Conservation (phyloP, 371 early-diverging fungal species). For the Dinochytrium kinnereticum region DNA sequence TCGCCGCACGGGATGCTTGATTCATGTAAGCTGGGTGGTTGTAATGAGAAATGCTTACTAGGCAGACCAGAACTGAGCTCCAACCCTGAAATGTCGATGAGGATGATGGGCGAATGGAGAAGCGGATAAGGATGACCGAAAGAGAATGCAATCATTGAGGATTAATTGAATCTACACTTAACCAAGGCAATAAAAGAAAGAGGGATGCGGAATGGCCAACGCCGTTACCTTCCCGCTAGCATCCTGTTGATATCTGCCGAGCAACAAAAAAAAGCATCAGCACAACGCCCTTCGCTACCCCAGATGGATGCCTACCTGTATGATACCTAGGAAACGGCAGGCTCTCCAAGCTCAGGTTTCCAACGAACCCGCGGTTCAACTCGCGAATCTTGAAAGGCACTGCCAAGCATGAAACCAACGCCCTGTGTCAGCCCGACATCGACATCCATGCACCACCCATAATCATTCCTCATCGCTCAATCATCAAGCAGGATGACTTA, state of each 20-base stretch:
- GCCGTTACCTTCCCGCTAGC: neutral
- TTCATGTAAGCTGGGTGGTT: neutral
- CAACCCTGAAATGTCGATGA: slow-evolving; percentile 37
- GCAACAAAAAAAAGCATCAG: too few species aligned
- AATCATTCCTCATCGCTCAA: too few species aligned
- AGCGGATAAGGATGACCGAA: neutral
- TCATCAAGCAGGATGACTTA: neutral
- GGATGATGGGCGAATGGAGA: neutral
- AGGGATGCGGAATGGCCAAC: too few species aligned
- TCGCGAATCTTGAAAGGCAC: slow-evolving; percentile 28
- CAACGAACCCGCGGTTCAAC: neutral
- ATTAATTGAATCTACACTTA: too few species aligned
- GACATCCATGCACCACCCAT: too few species aligned
- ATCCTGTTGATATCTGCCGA: slow-evolving; percentile 18
- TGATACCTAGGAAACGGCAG: neutral
- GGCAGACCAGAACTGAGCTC: slow-evolving; percentile 70
- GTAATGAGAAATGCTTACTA: slow-evolving; percentile 30
- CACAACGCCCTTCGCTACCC: too few species aligned
- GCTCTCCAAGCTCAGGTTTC: neutral
- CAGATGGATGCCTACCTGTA: neutral
- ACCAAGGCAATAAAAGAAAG: too few species aligned
- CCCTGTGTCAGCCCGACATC: too few species aligned
- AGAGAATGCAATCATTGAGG: too few species aligned
- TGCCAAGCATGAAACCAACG: neutral
- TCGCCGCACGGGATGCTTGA: slow-evolving; percentile 46